A percentile compares a stretch with the other conserved stretches of the same genome.
Conservation (phyloP, 306 rosid genomes). For the Malus orientalis region DNA sequence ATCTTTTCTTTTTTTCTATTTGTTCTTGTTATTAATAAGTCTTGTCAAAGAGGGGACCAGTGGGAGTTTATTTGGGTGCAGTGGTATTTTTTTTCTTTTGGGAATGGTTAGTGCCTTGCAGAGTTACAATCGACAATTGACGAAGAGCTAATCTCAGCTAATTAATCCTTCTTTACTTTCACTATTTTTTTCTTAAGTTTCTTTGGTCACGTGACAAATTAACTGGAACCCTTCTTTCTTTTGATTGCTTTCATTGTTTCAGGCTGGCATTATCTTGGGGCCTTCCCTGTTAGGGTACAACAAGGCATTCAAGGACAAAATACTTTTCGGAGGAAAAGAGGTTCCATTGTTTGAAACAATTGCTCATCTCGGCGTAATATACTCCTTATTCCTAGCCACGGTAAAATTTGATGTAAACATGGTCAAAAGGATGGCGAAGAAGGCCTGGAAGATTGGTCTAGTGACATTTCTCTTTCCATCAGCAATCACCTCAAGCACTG, state of each 20-base stretch:
- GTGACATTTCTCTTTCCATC: background rate
- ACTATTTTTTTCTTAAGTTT: background rate
- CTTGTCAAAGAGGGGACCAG: too few relatives aligned
- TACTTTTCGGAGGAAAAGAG: background rate
- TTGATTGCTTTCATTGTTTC: background rate
- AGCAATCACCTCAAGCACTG: background rate
- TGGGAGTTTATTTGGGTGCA: too few relatives aligned
- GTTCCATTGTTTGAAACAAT: background rate
- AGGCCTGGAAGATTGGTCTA: slow-evolving; percentile 15
- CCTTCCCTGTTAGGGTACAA: slow-evolving; percentile 20
- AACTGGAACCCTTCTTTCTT: background rate
- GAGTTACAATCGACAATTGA: too few relatives aligned
- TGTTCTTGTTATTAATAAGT: too few relatives aligned
- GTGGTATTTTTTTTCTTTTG: too few relatives aligned
- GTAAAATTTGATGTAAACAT: slow-evolving; percentile 12
- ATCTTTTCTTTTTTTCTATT: too few relatives aligned
- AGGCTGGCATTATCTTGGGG: slow-evolving; percentile 32
- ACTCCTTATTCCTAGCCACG: slow-evolving; percentile 3
- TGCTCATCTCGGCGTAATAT: slow-evolving; percentile 6
- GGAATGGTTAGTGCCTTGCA: too few relatives aligned
- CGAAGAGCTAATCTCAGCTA: too few relatives aligned
- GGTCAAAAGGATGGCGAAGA: background rate
- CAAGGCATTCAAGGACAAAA: background rate
- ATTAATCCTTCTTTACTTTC: background rate
- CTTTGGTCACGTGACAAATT: background rate